Conservation (phyloP, 225 moss, liverwort and hornwort genomes). For the Marchantia polymorpha region DNA sequence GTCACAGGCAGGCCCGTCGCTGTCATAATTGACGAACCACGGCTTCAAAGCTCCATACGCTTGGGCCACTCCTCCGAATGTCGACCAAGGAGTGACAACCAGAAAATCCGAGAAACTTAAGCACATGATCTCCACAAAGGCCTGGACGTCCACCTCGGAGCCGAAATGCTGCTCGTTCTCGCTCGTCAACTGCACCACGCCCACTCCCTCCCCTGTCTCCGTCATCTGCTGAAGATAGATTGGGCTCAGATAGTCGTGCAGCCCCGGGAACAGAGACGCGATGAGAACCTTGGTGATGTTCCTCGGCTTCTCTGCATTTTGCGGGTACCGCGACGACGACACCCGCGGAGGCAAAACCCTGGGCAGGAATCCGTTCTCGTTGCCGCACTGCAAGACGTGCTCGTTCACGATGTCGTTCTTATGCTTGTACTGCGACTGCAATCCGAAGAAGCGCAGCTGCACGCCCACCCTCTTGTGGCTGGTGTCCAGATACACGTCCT, state of each 20-base stretch:
- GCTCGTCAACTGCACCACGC: slow-evolving; percentile 31
- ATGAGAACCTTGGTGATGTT: slow-evolving; percentile 24
- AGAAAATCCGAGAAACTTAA: slow-evolving; percentile 34
- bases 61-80: slow-evolving; percentile 35
- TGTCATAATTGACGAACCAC: slow-evolving; percentile 30
- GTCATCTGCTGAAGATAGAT: slow-evolving; percentile 15
- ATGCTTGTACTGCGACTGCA: slow-evolving; percentile 33
- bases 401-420: slow-evolving; percentile 53
- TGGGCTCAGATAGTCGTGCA: slow-evolving; percentile 3
- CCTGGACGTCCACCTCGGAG: slow-evolving; percentile 27
- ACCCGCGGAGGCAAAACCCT: neutral
- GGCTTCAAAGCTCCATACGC: slow-evolving; percentile 35
- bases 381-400: slow-evolving; percentile 46
- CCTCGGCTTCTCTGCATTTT: neutral
- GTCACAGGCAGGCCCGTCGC: slow-evolving; percentile 24
- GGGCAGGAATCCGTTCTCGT: slow-evolving; percentile 44
- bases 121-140: slow-evolving; percentile 30
- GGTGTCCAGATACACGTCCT: slow-evolving; percentile 41
- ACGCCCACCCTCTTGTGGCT: slow-evolving; percentile 52
- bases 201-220: slow-evolving; percentile 21
- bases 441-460: slow-evolving; percentile 51
- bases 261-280: slow-evolving; percentile 30
- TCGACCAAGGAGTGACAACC: slow-evolving; percentile 28
- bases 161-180: slow-evolving; percentile 21
- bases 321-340: neutral